Conservation (phyloP, 2,329 filamentous ascomycete genomes). For the Cercospora sp. region DNA sequence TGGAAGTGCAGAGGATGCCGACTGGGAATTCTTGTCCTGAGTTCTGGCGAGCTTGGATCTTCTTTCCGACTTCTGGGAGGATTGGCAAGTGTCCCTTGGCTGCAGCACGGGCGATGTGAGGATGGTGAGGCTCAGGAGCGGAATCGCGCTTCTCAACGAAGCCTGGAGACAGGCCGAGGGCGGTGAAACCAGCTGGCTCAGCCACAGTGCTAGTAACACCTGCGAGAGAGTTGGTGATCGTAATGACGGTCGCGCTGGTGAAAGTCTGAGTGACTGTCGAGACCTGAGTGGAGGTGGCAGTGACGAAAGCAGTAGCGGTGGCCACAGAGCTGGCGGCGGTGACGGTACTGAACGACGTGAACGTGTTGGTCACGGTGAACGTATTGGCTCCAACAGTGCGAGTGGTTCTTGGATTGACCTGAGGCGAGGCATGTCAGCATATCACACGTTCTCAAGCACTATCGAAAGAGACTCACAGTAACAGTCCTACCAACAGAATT, state of each 20-base stretch:
- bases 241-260: not conserved
- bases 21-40: conserved; percentile 5
- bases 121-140: not conserved
- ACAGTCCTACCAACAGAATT: conserved; percentile 6
- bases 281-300: conserved; percentile 9
- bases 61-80: not conserved
- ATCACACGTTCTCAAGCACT: not conserved
- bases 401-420: conserved; percentile 6
- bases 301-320: not conserved
- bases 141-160: conserved; percentile 9
- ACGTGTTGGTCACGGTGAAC: conserved; percentile 11
- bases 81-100: conserved; percentile 1
- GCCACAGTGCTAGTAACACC: conserved; percentile 5
- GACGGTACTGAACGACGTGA: conserved; percentile 7
- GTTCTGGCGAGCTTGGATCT: conserved; percentile 6
- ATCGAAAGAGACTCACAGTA: not conserved
- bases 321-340: not conserved
- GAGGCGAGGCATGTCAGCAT: not conserved
- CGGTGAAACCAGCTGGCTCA: conserved; percentile 12
- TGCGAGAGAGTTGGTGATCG: not conserved
- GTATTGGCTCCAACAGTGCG: not conserved
- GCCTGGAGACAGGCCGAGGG: conserved; percentile 1
- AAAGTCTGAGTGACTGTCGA: conserved; percentile 9
- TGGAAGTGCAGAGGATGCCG: conserved; percentile 10
- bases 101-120: conserved; percentile 6